Percentiles rank a stretch among this genome's conserved stretches.
These are phyloP conservation scores for Saccharomycopsis crataegensis DNA, from an alignment of 1,139 yeast species.

Conservation along the genomic window DNA sequence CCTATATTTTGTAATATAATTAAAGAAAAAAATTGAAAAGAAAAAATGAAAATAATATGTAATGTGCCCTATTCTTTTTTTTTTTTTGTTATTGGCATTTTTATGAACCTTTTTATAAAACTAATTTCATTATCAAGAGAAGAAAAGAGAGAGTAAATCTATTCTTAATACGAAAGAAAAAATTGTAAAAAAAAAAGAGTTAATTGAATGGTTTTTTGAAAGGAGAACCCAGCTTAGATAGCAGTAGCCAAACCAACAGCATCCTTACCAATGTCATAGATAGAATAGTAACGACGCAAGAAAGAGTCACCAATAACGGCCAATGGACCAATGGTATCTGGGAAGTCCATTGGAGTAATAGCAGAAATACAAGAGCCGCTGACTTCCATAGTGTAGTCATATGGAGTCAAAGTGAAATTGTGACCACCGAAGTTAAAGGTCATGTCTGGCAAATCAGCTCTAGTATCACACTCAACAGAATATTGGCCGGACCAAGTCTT, in stretches of 20 bases:
- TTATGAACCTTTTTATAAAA: no score
- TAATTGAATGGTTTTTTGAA: neutral
- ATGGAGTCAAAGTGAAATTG: conserved; percentile 81
- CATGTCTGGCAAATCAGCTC: conserved; percentile 81
- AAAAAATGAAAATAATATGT: neutral
- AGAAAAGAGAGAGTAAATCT: neutral
- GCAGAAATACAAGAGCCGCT: conserved; percentile 94
- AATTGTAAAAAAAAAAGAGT: neutral
- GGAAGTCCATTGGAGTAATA: conserved; percentile 95
- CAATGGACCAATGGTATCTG: conserved; percentile 92
- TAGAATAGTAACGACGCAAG: conserved; percentile 89
- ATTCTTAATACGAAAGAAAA: neutral
- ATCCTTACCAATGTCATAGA: conserved; percentile 81
- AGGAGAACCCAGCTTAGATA: conserved; percentile 27
- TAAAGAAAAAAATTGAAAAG: neutral
- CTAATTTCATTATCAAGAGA: neutral
- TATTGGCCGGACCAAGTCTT: conserved; percentile 98
- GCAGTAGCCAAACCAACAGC: conserved; percentile 91
- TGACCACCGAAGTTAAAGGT: conserved; percentile 84
- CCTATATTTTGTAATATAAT: neutral
- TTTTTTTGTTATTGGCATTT: no score
- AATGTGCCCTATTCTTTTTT: no score
- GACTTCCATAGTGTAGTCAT: conserved; percentile 87
- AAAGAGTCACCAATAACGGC: conserved; percentile 96
- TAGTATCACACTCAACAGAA: conserved; percentile 77